Conservation (phyloP, 2,329 filamentous ascomycete species). For the Venturia aucupariae region DNA sequence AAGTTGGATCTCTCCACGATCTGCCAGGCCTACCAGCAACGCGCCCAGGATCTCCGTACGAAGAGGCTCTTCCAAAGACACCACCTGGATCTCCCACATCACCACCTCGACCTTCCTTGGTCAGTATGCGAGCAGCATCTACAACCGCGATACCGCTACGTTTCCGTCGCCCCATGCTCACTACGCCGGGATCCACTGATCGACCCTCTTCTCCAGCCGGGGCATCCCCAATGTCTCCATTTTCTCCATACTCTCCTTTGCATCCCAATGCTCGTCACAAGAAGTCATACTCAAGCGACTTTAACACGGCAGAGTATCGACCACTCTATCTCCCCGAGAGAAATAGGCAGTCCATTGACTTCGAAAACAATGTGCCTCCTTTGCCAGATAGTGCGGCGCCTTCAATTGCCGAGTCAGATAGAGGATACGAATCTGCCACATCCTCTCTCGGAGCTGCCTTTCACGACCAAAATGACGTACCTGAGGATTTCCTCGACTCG, state of each 20-base stretch:
- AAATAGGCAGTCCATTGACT: slow-evolving; percentile 38
- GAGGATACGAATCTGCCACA: slow-evolving; percentile 11
- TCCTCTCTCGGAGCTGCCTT: slow-evolving; percentile 18
- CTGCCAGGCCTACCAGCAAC: slow-evolving; percentile 11
- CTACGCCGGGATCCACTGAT: not conserved
- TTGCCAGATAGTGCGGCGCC: slow-evolving; percentile 36
- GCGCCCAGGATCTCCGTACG: slow-evolving; percentile 12
- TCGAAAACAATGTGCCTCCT: slow-evolving; percentile 42
- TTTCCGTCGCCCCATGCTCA: slow-evolving; percentile 23
- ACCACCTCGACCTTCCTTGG: slow-evolving; percentile 14
- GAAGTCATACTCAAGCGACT: slow-evolving; percentile 35
- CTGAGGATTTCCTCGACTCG: slow-evolving; percentile 47
- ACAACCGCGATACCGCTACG: slow-evolving; percentile 45
- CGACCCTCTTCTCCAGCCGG: slow-evolving; percentile 20
- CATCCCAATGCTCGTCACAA: slow-evolving; percentile 28
- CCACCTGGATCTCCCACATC: slow-evolving; percentile 6
- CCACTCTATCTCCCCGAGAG: slow-evolving; percentile 76
- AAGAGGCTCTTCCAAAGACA: slow-evolving; percentile 5
- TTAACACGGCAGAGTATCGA: slow-evolving; percentile 44
- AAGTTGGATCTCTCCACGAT: slow-evolving; percentile 7
- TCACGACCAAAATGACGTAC: slow-evolving; percentile 8
- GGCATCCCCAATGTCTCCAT: slow-evolving; percentile 29
- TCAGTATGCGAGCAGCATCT: slow-evolving; percentile 15
- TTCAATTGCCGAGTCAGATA: slow-evolving; percentile 16
- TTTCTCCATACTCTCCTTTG: slow-evolving; percentile 32